Evolutionary conservation across 495 filamentous ascomycete genomes (phyloP).

Genomic region (Penicillium pancosmium): DNA sequence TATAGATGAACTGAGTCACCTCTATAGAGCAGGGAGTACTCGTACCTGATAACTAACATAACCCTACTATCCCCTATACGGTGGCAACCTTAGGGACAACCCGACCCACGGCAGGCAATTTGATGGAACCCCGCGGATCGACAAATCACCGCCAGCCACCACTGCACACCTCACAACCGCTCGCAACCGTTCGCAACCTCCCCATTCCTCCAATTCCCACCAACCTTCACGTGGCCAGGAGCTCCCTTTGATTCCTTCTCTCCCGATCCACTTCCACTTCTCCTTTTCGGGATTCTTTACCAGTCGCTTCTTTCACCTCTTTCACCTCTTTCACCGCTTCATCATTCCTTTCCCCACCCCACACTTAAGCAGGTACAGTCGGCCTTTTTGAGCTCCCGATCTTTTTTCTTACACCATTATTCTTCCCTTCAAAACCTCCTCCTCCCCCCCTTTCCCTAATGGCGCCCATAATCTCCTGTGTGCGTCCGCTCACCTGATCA

Average conservation of each 20-base stretch:
- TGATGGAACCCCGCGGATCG: slow-evolving; percentile 22
- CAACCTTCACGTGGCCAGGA: background rate
- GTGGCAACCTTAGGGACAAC: background rate
- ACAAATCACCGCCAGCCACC: slow-evolving; percentile 28
- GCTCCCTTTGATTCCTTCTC: background rate
- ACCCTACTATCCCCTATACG: background rate
- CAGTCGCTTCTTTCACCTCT: background rate
- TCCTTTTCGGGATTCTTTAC: background rate
- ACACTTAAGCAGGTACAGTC: slow-evolving; percentile 22
- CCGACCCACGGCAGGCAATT: background rate
- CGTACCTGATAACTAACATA: background rate
- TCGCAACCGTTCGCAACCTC: slow-evolving; percentile 2
- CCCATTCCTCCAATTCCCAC: background rate
- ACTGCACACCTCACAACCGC: slow-evolving; percentile 23
- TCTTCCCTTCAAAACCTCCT: background rate
- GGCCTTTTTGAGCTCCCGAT: slow-evolving; percentile 19
- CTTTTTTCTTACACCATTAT: slow-evolving; percentile 2
- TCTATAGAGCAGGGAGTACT: background rate
- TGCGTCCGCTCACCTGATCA: slow-evolving; percentile 30
- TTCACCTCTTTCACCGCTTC: slow-evolving; percentile 2
- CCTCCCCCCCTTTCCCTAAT: slow-evolving; percentile 12
- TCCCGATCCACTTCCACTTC: background rate
- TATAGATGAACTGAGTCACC: background rate
- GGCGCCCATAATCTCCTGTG: slow-evolving; percentile 20
- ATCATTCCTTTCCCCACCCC: slow-evolving; percentile 11